Conservation (phyloP, 345 rosid genomes). For the Zanthoxylum bungeanum region DNA sequence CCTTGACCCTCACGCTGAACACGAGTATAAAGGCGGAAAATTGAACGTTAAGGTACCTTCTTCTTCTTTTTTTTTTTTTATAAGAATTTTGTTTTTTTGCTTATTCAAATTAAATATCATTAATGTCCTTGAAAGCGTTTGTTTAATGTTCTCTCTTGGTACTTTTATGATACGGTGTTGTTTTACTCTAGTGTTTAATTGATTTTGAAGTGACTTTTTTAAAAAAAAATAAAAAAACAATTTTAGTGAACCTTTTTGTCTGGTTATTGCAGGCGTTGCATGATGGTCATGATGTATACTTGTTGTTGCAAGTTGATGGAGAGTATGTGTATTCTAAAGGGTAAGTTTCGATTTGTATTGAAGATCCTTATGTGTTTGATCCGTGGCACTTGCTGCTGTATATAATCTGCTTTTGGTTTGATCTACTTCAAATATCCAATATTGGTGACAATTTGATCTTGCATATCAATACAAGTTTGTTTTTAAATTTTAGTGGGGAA, state of each 20-base stretch:
- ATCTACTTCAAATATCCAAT: not conserved
- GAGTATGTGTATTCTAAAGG: slow-evolving; percentile 76
- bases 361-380: slow-evolving; percentile 1
- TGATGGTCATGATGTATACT: slow-evolving; percentile 79
- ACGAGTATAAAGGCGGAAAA: slow-evolving; percentile 65
- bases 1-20: slow-evolving; percentile 83
- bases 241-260: not conserved
- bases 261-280: slow-evolving; percentile 67
- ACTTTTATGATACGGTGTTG: not conserved
- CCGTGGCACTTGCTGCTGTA: not conserved
- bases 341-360: slow-evolving; percentile 36
- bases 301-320: slow-evolving; percentile 88
- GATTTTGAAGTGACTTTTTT: not conserved
- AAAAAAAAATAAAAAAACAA: not conserved
- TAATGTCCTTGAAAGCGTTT: not conserved
- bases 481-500: no score
- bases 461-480: not conserved
- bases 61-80: no score
- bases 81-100: not conserved
- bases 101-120: not conserved
- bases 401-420: not conserved
- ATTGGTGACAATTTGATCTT: not conserved
- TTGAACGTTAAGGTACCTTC: slow-evolving; percentile 96
- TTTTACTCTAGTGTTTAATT: not conserved
- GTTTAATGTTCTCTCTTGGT: not conserved